These are phyloP conservation scores for Aspergillus alliaceus DNA, from an alignment of 2,329 filamentous ascomycete genomes.

Conservation along the genomic window DNA sequence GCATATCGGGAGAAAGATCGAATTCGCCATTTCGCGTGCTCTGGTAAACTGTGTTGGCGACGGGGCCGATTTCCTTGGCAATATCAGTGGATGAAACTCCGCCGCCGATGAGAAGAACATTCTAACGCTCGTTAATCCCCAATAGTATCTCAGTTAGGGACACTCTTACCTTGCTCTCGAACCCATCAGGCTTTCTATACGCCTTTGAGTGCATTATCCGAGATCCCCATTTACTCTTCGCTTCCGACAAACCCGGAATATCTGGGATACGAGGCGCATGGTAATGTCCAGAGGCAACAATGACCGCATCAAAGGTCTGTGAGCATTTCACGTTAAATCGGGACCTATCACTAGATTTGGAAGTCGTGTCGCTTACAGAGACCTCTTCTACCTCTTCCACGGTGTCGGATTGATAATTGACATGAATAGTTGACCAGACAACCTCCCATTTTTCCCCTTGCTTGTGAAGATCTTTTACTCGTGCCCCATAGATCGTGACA, in stretches of 20 bases:
- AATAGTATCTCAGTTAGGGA: too few species aligned
- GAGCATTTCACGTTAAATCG: neutral
- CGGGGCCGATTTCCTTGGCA: conserved; percentile 50
- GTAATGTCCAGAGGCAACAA: conserved; percentile 58
- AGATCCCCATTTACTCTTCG: conserved; percentile 48
- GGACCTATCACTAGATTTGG: too few species aligned
- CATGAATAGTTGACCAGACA: conserved; percentile 46
- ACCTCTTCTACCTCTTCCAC: conserved; percentile 7
- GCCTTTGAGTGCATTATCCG: conserved; percentile 53
- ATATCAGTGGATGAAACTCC: conserved; percentile 58
- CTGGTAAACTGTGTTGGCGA: conserved; percentile 51
- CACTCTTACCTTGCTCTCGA: conserved; percentile 54
- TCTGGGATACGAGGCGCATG: conserved; percentile 52
- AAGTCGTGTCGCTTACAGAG: conserved; percentile 3
- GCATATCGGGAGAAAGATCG: conserved; percentile 55
- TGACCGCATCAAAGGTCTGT: conserved; percentile 49
- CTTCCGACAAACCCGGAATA: conserved; percentile 48
- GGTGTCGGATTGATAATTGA: conserved; percentile 7
- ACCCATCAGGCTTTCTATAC: conserved; percentile 48
- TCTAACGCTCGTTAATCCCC: too few species aligned
- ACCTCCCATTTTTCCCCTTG: conserved; percentile 52
- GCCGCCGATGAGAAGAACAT: conserved; percentile 57
- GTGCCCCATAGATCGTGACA: conserved; percentile 56
- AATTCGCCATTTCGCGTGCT: conserved; percentile 62
- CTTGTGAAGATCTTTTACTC: conserved; percentile 58